A percentile compares a stretch with the other conserved stretches of the same genome.
Conservation (phyloP, 495 filamentous ascomycete species). For the Bombardia bombarda region DNA sequence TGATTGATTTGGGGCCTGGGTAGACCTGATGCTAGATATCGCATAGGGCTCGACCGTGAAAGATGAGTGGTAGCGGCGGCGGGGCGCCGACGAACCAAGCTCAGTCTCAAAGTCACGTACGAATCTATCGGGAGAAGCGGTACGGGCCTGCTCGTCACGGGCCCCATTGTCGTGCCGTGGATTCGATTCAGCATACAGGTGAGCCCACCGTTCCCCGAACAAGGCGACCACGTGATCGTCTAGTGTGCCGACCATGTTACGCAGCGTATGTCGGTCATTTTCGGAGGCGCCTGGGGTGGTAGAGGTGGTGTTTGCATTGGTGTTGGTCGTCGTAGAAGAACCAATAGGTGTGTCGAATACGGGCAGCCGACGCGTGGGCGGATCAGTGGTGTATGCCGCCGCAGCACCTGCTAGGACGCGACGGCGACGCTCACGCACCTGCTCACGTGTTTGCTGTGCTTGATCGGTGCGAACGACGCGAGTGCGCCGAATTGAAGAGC, state of each 20-base stretch:
- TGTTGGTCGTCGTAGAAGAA: constrained; percentile 6
- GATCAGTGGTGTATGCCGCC: no score
- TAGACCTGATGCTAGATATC: constrained; percentile 15
- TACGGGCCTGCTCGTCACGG: no score
- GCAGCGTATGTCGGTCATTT: constrained; percentile 8
- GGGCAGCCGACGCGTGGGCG: background rate
- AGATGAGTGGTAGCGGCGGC: background rate
- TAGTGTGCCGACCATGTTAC: constrained; percentile 10
- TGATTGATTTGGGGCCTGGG: constrained; percentile 8
- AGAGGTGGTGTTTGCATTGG: no score
- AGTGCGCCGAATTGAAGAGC: constrained; percentile 63
- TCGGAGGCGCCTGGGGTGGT: constrained; percentile 1
- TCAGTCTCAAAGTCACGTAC: no score
- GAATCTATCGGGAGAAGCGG: no score
- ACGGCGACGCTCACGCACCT: constrained; percentile 29
- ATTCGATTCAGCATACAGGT: constrained; percentile 14
- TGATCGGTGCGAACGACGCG: no score
- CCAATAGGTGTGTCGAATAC: background rate
- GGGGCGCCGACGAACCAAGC: no score
- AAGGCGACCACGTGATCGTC: constrained; percentile 20
- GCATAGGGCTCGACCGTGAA: background rate
- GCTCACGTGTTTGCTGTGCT: constrained; percentile 29
- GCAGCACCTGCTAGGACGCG: constrained; percentile 10
- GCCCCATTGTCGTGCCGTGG: constrained; percentile 8
- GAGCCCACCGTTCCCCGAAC: constrained; percentile 24